A percentile compares a stretch with the other conserved stretches of the same genome.
Conservation (phyloP, 225 moss, liverwort and hornwort genomes). For the Neckera pumila region DNA sequence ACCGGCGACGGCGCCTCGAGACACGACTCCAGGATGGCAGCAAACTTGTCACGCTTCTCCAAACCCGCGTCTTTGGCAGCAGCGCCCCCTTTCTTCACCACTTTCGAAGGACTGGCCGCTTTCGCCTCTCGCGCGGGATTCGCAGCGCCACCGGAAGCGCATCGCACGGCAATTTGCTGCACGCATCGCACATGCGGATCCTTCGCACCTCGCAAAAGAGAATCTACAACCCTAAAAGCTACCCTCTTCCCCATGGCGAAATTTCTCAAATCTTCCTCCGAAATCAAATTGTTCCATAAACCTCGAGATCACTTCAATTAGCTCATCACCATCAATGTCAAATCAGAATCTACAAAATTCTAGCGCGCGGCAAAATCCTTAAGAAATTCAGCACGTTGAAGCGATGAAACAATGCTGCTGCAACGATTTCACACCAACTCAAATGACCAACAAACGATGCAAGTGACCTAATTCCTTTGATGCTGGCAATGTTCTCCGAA, state of each 20-base stretch:
- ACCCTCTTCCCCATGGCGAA: slow-evolving; percentile 14
- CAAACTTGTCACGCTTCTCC: slow-evolving; percentile 63
- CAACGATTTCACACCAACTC: not conserved
- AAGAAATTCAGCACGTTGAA: not conserved
- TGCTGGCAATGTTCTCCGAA: no score
- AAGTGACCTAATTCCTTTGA: not conserved
- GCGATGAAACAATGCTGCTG: not conserved
- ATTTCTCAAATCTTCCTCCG: not conserved
- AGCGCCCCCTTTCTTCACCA: slow-evolving; percentile 52
- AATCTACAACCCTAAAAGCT: not conserved
- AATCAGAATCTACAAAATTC: not conserved
- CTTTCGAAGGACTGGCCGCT: slow-evolving; percentile 61
- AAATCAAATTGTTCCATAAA: not conserved
- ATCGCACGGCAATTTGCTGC: slow-evolving; percentile 12
- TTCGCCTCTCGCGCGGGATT: slow-evolving; percentile 39
- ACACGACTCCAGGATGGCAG: slow-evolving; percentile 50
- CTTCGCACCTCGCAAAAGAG: not conserved
- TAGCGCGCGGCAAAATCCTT: not conserved
- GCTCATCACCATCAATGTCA: not conserved
- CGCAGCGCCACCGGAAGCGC: slow-evolving; percentile 37
- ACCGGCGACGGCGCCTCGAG: slow-evolving; percentile 67
- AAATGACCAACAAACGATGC: not conserved
- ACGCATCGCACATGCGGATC: not conserved
- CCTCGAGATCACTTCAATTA: not conserved
- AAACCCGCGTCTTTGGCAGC: slow-evolving; percentile 21